Evolutionary conservation across 192 early-diverging fungal genomes (phyloP).

Genomic region (Podila horticola): DNA sequence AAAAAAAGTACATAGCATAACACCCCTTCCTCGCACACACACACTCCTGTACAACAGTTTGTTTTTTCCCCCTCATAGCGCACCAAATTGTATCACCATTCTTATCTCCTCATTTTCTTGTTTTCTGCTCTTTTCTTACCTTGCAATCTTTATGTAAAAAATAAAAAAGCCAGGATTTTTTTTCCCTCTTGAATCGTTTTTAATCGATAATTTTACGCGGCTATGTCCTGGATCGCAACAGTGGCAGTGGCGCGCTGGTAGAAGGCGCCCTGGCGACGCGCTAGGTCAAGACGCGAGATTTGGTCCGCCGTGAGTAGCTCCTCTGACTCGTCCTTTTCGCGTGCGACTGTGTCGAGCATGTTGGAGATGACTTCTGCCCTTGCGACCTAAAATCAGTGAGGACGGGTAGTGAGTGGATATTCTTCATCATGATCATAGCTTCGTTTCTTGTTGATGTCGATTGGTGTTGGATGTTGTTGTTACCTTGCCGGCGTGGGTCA

Average conservation of each 20-base stretch:
- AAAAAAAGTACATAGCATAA: no score
- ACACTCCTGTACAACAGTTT: constrained; percentile 8
- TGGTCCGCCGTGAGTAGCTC: constrained; percentile 30
- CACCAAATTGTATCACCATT: no score
- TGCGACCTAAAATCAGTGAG: constrained; percentile 19
- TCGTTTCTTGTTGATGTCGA: neutral
- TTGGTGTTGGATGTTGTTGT: neutral
- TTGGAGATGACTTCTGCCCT: constrained; percentile 29
- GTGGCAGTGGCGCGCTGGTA: constrained; percentile 40
- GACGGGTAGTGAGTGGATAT: neutral
- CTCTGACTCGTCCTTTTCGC: neutral
- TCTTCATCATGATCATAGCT: neutral
- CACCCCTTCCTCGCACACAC: neutral
- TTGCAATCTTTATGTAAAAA: neutral
- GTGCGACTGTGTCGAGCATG: constrained; percentile 21
- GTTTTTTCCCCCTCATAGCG: constrained; percentile 39
- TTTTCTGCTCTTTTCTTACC: neutral
- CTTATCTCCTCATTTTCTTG: constrained; percentile 15
- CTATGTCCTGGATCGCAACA: constrained; percentile 31
- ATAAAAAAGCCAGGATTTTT: neutral
- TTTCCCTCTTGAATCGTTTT: constrained; percentile 8
- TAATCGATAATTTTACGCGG: constrained; percentile 14
- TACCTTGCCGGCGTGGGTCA: constrained; percentile 45
- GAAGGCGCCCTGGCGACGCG: constrained; percentile 42
- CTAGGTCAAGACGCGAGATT: constrained; percentile 24